These are phyloP conservation scores for Herpetomonas samuelpessoai DNA, from an alignment of 208 protist species.

Conservation along the genomic window DNA sequence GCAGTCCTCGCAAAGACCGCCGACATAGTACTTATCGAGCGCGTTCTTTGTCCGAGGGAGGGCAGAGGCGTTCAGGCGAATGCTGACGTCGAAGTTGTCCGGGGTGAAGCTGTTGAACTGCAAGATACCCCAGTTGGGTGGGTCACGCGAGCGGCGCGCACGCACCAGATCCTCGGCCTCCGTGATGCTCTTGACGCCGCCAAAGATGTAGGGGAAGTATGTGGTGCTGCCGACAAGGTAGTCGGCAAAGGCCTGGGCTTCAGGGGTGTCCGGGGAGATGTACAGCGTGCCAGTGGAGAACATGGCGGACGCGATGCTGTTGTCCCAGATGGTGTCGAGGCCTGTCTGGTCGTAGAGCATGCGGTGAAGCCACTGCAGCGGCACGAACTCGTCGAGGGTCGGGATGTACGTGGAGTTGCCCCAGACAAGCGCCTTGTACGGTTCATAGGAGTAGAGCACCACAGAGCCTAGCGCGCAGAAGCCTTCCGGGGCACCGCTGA, in stretches of 20 bases:
- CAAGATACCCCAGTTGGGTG: constrained; percentile 46
- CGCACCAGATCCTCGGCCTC: constrained; percentile 22
- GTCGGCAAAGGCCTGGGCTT: constrained; percentile 23
- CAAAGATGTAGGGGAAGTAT: constrained; percentile 54
- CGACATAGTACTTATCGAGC: constrained; percentile 24
- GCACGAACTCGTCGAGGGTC: constrained; percentile 40
- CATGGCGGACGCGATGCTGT: constrained; percentile 23
- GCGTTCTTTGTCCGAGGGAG: constrained; percentile 25
- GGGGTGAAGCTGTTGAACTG: constrained; percentile 31
- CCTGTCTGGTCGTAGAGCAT: constrained; percentile 25
- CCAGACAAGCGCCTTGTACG: constrained; percentile 16
- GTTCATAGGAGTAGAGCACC: constrained; percentile 1
- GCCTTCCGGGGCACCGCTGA: constrained; percentile 12
- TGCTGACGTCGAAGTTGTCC: constrained; percentile 33
- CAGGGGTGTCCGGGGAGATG: constrained; percentile 34
- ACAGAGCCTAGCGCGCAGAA: constrained; percentile 16
- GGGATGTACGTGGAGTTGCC: constrained; percentile 29
- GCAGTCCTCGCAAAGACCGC: constrained; percentile 19
- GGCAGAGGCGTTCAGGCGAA: constrained; percentile 52
- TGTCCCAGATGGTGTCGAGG: constrained; percentile 14
- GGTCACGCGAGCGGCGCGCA: constrained; percentile 20
- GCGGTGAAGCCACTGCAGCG: constrained; percentile 45
- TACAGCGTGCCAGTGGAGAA: constrained; percentile 44
- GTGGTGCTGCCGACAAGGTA: constrained; percentile 26
- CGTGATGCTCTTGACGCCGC: constrained; percentile 17